These are phyloP conservation scores for Discostella pseudostelligera DNA, from an alignment of 108 stramenopile species.

Conservation along the genomic window DNA sequence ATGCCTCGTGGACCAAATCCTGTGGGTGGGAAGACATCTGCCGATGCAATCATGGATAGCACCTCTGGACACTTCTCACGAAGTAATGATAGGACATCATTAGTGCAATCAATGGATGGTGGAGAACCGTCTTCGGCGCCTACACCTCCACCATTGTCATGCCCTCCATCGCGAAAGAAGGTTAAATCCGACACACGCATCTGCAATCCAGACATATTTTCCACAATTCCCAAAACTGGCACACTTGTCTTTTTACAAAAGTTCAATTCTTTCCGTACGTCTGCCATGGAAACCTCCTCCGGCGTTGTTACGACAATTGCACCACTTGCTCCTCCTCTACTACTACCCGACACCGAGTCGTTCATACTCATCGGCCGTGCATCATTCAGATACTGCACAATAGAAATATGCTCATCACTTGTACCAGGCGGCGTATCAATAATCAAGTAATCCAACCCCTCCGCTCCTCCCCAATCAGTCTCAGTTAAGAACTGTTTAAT, in stretches of 20 bases:
- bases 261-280: conserved; percentile 98
- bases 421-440: conserved; percentile 99
- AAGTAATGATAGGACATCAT: conserved; percentile 55
- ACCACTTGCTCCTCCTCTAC: conserved; percentile 48
- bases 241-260: conserved; percentile 97
- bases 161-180: conserved; percentile 46
- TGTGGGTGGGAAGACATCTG: conserved; percentile 77
- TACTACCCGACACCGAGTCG: background rate
- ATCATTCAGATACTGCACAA: conserved; percentile 95
- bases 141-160: conserved; percentile 3
- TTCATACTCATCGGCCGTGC: conserved; percentile 52
- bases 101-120: conserved; percentile 52
- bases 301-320: conserved; percentile 98
- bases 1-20: conserved; percentile 84
- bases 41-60: conserved; percentile 56
- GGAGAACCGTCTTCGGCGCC: conserved; percentile 8
- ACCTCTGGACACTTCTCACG: conserved; percentile 77
- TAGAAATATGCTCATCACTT: conserved; percentile 98
- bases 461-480: conserved; percentile 83
- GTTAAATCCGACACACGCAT: conserved; percentile 60
- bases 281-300: conserved; percentile 96
- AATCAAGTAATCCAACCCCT: conserved; percentile 94
- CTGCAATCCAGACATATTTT: conserved; percentile 93
- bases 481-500: conserved; percentile 99
- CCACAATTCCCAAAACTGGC: conserved; percentile 94